Percentiles rank a stretch among this genome's conserved stretches.
These are phyloP conservation scores for Tetradesmus lagerheimii DNA, from an alignment of 139 green algal genomes.

Conservation along the genomic window DNA sequence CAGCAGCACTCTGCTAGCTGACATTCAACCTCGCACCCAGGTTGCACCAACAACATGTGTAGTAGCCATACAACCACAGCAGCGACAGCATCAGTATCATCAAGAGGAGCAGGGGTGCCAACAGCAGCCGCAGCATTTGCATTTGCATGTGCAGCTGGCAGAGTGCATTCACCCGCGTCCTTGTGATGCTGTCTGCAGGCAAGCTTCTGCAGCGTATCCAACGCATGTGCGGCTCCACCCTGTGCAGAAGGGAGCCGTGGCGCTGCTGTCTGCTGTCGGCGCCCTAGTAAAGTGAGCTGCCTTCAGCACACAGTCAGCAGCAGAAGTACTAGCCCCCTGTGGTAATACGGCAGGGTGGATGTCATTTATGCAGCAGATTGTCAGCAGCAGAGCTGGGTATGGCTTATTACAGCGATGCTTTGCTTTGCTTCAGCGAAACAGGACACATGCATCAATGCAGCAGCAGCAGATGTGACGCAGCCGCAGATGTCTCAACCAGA, in stretches of 20 bases:
- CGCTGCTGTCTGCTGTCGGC: constrained; percentile 66
- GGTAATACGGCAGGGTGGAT: too few species aligned
- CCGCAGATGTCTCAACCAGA: too few species aligned
- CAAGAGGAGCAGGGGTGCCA: background rate
- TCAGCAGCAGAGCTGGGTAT: background rate
- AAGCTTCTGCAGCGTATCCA: constrained; percentile 55
- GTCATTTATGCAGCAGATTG: too few species aligned
- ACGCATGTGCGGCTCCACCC: constrained; percentile 76
- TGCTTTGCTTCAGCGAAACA: too few species aligned
- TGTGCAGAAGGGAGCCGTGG: constrained; percentile 77
- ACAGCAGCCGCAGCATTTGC: background rate
- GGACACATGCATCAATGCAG: background rate
- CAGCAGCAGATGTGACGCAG: background rate
- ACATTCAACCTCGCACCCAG: background rate
- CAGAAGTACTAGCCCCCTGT: background rate
- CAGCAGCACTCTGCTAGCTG: background rate
- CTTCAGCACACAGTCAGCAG: background rate
- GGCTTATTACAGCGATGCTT: too few species aligned
- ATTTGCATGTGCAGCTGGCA: background rate
- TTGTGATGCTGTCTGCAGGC: background rate
- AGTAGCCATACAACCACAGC: too few species aligned
- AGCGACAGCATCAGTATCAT: background rate
- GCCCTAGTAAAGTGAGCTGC: constrained; percentile 64
- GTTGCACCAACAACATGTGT: too few species aligned
- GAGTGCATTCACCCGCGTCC: background rate